phyloP scores from a whole-genome alignment of 495 filamentous ascomycete species.

The Penicillium diatomitis region DNA sequence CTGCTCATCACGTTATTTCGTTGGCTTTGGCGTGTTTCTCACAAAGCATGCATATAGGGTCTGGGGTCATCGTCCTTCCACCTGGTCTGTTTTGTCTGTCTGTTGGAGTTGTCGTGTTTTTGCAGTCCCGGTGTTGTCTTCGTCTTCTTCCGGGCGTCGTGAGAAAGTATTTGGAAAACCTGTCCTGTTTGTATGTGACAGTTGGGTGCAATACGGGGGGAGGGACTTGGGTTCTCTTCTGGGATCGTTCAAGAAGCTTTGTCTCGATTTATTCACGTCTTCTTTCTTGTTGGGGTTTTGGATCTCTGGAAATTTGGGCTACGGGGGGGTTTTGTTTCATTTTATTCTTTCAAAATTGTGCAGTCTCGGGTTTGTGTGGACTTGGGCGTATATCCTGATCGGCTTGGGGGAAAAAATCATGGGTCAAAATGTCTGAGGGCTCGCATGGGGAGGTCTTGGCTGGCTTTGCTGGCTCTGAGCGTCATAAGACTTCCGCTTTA shows the following conservation, averaged over 20 bases:
- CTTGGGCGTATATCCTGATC: no score
- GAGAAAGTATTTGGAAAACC: not conserved
- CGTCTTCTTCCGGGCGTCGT: slow-evolving; percentile 8
- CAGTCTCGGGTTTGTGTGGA: no score
- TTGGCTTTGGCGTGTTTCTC: slow-evolving; percentile 1
- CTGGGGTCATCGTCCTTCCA: not conserved
- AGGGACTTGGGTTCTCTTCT: no score
- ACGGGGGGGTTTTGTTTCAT: no score
- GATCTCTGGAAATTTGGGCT: slow-evolving; percentile 8
- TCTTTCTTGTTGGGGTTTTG: slow-evolving; percentile 3
- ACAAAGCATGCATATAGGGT: slow-evolving; percentile 8
- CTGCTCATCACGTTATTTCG: not conserved
- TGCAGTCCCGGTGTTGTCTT: not conserved
- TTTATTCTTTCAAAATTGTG: no score
- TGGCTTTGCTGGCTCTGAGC: no score
- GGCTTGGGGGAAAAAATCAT: no score
- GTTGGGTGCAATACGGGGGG: slow-evolving; percentile 1
- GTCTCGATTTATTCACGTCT: not conserved
- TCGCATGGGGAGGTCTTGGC: no score
- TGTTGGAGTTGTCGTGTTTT: not conserved
- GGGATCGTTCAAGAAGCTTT: no score
- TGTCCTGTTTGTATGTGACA: no score
- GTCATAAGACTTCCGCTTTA: no score
- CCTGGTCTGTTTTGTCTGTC: not conserved
- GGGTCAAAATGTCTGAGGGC: no score